A percentile compares a stretch with the other conserved stretches of the same genome.
These are phyloP conservation scores for Paramecium biaurelia DNA, from an alignment of 73 alveolate species.

Conservation along the genomic window DNA sequence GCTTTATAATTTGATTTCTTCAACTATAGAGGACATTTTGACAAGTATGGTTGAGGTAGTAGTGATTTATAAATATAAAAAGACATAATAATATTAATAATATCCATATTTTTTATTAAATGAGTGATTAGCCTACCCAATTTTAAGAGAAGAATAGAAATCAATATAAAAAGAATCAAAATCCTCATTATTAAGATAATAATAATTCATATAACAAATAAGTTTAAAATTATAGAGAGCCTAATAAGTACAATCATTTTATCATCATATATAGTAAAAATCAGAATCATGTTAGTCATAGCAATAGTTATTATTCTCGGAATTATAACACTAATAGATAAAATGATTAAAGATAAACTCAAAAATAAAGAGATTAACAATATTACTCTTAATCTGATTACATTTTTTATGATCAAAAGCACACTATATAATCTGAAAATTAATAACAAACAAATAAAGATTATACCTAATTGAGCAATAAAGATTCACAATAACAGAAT, in stretches of 20 bases:
- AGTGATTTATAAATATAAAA: background rate
- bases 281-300: background rate
- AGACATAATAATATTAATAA: background rate
- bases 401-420: background rate
- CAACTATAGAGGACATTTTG: constrained; percentile 64
- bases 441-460: background rate
- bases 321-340: background rate
- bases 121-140: background rate
- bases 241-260: background rate
- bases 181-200: background rate
- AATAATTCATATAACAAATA: background rate
- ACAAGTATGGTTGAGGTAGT: constrained; percentile 43
- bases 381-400: background rate
- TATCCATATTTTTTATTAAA: background rate
- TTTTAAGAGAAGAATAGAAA: background rate
- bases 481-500: background rate
- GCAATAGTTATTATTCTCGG: background rate
- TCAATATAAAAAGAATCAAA: background rate
- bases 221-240: background rate
- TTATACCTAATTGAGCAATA: background rate
- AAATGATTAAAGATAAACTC: background rate
- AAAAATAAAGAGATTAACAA: background rate
- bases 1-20: constrained; percentile 63
- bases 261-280: background rate
- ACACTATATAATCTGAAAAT: background rate